Evolutionary conservation across 768 basidiomycete species (phyloP).

Genomic region (Boletus huronensis): DNA sequence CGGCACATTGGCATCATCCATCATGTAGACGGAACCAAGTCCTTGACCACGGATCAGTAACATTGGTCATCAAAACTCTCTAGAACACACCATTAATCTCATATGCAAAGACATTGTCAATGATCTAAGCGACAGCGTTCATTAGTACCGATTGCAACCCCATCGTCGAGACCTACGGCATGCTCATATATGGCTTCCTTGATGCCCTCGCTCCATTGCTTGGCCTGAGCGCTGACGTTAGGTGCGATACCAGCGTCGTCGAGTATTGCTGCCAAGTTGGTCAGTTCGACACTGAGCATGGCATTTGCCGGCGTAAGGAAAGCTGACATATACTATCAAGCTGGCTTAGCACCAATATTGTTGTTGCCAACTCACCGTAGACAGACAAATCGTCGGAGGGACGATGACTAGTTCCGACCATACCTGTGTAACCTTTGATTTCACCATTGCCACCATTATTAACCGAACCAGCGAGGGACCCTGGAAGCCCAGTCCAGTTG

Average conservation of each 20-base stretch:
- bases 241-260: slow-evolving; percentile 44
- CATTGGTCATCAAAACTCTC: neutral
- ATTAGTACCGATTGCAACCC: neutral
- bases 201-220: slow-evolving; percentile 55
- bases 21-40: slow-evolving; percentile 67
- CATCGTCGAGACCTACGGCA: slow-evolving; percentile 40
- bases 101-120: slow-evolving; percentile 68
- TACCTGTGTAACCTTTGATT: slow-evolving; percentile 69
- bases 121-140: slow-evolving; percentile 39
- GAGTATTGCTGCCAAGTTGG: slow-evolving; percentile 56
- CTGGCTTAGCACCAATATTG: neutral
- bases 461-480: slow-evolving; percentile 57
- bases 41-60: slow-evolving; percentile 34
- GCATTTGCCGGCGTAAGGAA: slow-evolving; percentile 80
- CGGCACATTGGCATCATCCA: slow-evolving; percentile 86
- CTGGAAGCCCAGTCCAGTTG: slow-evolving; percentile 75
- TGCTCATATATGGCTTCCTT: slow-evolving; percentile 58
- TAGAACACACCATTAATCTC: slow-evolving; percentile 60
- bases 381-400: slow-evolving; percentile 72
- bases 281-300: slow-evolving; percentile 74
- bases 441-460: slow-evolving; percentile 70
- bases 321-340: slow-evolving; percentile 39
- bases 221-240: slow-evolving; percentile 54
- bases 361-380: slow-evolving; percentile 45
- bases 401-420: slow-evolving; percentile 72